A percentile compares a stretch with the other conserved stretches of the same genome.
Conservation (phyloP, 2,329 filamentous ascomycete species). For the Ophiostoma populinum region DNA sequence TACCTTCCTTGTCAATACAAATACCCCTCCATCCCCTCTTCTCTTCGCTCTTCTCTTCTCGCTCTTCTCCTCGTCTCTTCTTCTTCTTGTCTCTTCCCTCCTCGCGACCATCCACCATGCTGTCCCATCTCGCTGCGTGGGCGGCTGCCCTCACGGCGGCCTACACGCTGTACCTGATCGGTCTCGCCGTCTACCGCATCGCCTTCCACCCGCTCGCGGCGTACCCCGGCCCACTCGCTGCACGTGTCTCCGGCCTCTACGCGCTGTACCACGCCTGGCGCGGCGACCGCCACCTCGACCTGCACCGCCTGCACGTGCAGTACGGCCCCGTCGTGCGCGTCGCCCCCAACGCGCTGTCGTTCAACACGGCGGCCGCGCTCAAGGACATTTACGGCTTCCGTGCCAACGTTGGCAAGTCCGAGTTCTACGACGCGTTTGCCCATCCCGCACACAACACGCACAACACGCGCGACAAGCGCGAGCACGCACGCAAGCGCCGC, state of each 20-base stretch:
- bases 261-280: slow-evolving; percentile 59
- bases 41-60: no score
- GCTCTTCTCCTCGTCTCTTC: no score
- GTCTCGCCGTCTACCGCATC: slow-evolving; percentile 35
- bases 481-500: slow-evolving; percentile 53
- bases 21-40: no score
- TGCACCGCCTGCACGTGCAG: slow-evolving; percentile 50
- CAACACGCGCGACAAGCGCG: slow-evolving; percentile 49
- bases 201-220: slow-evolving; percentile 47
- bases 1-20: no score
- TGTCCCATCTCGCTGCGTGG: no score
- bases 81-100: no score
- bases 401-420: slow-evolving; percentile 46
- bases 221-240: slow-evolving; percentile 46
- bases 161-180: no score
- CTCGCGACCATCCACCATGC: no score
- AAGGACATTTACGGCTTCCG: slow-evolving; percentile 49
- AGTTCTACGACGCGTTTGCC: slow-evolving; percentile 58
- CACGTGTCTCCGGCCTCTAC: slow-evolving; percentile 45
- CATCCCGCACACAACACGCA: slow-evolving; percentile 57
- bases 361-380: slow-evolving; percentile 55
- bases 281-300: slow-evolving; percentile 57
- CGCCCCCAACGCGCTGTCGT: slow-evolving; percentile 58
- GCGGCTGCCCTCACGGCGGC: no score
- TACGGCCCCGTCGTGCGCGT: slow-evolving; percentile 63